Evolutionary conservation across 2,329 filamentous ascomycete species (phyloP).

Genomic region (Amauroascus niger): DNA sequence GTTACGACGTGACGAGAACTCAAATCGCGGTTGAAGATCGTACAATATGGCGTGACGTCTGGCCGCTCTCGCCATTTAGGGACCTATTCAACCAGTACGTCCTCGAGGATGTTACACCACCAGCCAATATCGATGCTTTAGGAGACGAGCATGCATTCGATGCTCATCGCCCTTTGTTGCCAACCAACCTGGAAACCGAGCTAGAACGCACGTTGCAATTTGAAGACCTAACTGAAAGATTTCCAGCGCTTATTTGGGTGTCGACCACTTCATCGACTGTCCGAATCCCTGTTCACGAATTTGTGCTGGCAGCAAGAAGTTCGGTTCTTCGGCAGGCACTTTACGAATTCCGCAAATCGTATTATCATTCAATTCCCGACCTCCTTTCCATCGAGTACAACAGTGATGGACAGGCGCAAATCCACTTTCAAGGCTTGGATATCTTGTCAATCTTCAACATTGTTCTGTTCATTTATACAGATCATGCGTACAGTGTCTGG

Average conservation of each 20-base stretch:
- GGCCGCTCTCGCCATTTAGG: slow-evolving; percentile 57
- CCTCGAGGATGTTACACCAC: slow-evolving; percentile 26
- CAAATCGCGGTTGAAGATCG: slow-evolving; percentile 58
- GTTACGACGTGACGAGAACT: slow-evolving; percentile 69
- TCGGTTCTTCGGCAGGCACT: slow-evolving; percentile 55
- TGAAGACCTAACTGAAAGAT: slow-evolving; percentile 18
- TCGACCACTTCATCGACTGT: slow-evolving; percentile 56
- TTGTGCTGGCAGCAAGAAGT: slow-evolving; percentile 68
- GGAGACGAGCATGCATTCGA: neutral
- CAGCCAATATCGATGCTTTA: neutral
- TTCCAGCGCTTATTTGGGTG: slow-evolving; percentile 33
- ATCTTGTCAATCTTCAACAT: slow-evolving; percentile 71
- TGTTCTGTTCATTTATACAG: slow-evolving; percentile 69
- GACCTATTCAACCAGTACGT: slow-evolving; percentile 39
- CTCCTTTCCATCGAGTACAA: slow-evolving; percentile 49
- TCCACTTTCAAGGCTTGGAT: slow-evolving; percentile 64
- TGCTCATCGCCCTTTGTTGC: neutral
- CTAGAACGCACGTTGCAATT: slow-evolving; percentile 25
- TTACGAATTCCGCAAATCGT: slow-evolving; percentile 46
- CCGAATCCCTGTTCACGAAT: slow-evolving; percentile 70
- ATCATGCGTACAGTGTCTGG: slow-evolving; percentile 76
- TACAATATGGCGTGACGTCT: slow-evolving; percentile 63
- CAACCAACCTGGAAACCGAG: slow-evolving; percentile 18
- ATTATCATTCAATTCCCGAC: slow-evolving; percentile 51
- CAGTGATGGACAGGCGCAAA: slow-evolving; percentile 42